Conservation (phyloP, 768 basidiomycete genomes). For the Termitomyces sp. region DNA sequence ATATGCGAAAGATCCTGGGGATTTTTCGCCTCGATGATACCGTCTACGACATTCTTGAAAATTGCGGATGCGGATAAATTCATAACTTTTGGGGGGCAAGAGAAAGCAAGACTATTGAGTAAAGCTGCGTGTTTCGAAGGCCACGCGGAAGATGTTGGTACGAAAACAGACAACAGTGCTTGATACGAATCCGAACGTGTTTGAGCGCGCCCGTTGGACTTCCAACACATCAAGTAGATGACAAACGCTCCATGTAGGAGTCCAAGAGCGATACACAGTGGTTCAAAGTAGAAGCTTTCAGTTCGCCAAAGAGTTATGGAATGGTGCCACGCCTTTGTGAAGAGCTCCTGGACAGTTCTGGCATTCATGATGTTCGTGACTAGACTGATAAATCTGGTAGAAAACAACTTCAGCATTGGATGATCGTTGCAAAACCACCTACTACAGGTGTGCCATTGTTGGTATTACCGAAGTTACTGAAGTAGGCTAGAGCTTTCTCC, state of each 20-base stretch:
- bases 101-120: slow-evolving; percentile 21
- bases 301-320: not conserved
- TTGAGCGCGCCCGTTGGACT: not conserved
- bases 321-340: not conserved
- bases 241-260: not conserved
- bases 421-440: not conserved
- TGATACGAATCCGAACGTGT: slow-evolving; percentile 21
- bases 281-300: not conserved
- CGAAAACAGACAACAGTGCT: slow-evolving; percentile 40
- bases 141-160: slow-evolving; percentile 46
- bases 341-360: not conserved
- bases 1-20: slow-evolving; percentile 37
- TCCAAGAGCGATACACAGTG: not conserved
- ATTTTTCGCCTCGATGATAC: slow-evolving; percentile 45
- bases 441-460: not conserved
- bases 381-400: too few relatives aligned
- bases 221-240: not conserved
- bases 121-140: slow-evolving; percentile 34
- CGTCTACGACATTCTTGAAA: slow-evolving; percentile 34
- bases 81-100: slow-evolving; percentile 22
- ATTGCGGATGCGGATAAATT: slow-evolving; percentile 33
- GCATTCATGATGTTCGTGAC: not conserved
- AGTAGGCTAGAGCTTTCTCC: too few relatives aligned
- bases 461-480: too few relatives aligned
- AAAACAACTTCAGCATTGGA: not conserved